Evolutionary conservation across 2,329 filamentous ascomycete species (phyloP).

Genomic region (Waltergamsia citrina): DNA sequence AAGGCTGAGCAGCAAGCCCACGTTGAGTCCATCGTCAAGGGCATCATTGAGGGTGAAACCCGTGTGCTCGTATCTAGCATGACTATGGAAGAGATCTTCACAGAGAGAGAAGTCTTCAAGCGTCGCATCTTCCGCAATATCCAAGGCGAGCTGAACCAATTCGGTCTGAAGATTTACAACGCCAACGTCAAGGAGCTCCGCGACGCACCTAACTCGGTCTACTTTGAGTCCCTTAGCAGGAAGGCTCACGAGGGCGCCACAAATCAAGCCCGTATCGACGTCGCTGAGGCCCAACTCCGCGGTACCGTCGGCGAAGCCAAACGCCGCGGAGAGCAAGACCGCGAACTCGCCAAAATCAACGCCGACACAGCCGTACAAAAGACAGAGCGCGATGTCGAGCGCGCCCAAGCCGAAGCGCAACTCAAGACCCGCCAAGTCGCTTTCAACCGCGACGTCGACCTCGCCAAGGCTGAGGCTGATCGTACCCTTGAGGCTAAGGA

Average conservation of each 20-base stretch:
- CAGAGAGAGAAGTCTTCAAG: conserved; percentile 69
- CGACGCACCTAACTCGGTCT: conserved; percentile 72
- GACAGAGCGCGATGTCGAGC: conserved; percentile 76
- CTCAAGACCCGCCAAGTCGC: conserved; percentile 64
- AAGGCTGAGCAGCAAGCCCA: conserved; percentile 40
- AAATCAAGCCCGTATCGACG: conserved; percentile 66
- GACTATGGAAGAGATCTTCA: conserved; percentile 91
- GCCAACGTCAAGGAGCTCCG: conserved; percentile 80
- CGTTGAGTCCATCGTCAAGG: conserved; percentile 78
- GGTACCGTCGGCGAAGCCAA: conserved; percentile 71
- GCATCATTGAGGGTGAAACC: conserved; percentile 83
- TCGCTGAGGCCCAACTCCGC: conserved; percentile 52
- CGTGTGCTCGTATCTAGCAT: conserved; percentile 75
- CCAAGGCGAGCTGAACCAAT: conserved; percentile 69
- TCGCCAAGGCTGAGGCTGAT: conserved; percentile 64
- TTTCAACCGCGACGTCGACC: conserved; percentile 64
- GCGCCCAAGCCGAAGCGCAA: conserved; percentile 67
- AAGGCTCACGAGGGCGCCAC: conserved; percentile 81
- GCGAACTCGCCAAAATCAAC: conserved; percentile 81
- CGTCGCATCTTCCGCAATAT: conserved; percentile 66
- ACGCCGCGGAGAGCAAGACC: conserved; percentile 71
- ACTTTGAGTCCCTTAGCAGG: conserved; percentile 72
- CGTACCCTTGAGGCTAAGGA: conserved; percentile 67
- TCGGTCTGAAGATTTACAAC: conserved; percentile 65
- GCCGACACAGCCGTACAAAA: conserved; percentile 77